Evolutionary conservation across 2,329 filamentous ascomycete genomes (phyloP).

Genomic region (Aureobasidium melanogenum): DNA sequence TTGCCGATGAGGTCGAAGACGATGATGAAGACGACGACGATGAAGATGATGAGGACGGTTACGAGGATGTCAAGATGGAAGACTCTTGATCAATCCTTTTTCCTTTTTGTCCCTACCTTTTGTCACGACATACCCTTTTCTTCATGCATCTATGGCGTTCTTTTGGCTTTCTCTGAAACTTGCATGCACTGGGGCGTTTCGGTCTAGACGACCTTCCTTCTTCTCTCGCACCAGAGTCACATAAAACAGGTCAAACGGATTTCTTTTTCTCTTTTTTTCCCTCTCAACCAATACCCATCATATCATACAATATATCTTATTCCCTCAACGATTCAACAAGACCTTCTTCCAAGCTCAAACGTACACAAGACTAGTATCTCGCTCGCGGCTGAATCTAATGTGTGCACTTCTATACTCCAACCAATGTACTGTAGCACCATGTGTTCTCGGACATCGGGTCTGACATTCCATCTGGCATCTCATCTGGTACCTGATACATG

Average conservation of each 20-base stretch:
- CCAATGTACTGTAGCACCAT: no score
- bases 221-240: not conserved
- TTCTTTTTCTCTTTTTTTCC: not conserved
- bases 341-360: not conserved
- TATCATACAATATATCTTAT: not conserved
- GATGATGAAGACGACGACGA: constrained; percentile 40
- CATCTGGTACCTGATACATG: not conserved
- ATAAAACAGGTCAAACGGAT: not conserved
- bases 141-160: not conserved
- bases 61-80: constrained; percentile 32
- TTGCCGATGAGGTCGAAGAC: constrained; percentile 28
- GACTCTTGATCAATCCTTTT: not conserved
- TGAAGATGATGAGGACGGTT: constrained; percentile 44
- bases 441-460: no score
- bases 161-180: not conserved
- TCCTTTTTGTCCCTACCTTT: not conserved
- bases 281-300: not conserved
- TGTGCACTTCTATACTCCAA: no score
- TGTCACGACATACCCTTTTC: not conserved
- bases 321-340: not conserved
- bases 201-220: not conserved
- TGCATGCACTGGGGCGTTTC: not conserved
- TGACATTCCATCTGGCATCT: not conserved
- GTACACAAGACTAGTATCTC: no score
- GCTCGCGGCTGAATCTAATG: not conserved